A percentile compares a stretch with the other conserved stretches of the same genome.
Conservation (phyloP, 148 eudicot species). For the Camellia lanceoleosa region DNA sequence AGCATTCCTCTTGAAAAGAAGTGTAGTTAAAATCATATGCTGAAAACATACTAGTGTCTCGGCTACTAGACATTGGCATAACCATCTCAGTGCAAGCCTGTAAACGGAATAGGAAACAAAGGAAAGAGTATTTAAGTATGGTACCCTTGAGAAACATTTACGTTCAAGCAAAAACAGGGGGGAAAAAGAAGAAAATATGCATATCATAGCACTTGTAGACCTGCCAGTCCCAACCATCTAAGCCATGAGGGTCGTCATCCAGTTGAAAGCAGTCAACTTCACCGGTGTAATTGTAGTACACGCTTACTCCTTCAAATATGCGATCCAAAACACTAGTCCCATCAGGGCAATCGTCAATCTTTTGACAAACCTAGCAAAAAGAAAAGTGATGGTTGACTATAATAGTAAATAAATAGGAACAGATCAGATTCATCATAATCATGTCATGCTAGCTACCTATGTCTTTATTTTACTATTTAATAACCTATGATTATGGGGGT, state of each 20-base stretch:
- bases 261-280: slow-evolving; percentile 67
- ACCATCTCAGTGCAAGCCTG: slow-evolving; percentile 99
- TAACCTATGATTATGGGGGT: no score
- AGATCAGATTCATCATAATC: no score
- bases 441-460: no score
- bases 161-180: no score
- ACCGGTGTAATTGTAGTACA: slow-evolving; percentile 89
- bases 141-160: background rate
- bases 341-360: slow-evolving; percentile 63
- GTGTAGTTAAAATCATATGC: slow-evolving; percentile 54
- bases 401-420: no score
- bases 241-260: slow-evolving; percentile 92
- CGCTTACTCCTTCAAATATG: slow-evolving; percentile 72
- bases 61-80: slow-evolving; percentile 85
- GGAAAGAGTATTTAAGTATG: background rate
- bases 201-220: slow-evolving; percentile 23
- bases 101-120: slow-evolving; percentile 6
- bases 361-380: slow-evolving; percentile 60
- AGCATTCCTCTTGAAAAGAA: slow-evolving; percentile 54
- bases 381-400: background rate
- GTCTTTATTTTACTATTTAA: no score
- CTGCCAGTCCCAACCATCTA: slow-evolving; percentile 98
- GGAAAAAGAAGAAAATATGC: no score
- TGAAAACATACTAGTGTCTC: slow-evolving; percentile 70
- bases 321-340: slow-evolving; percentile 64